Percentiles rank a stretch among this genome's conserved stretches.
These are phyloP conservation scores for Puccinia polysora DNA, from an alignment of 1,284 basidiomycete genomes.

Conservation along the genomic window DNA sequence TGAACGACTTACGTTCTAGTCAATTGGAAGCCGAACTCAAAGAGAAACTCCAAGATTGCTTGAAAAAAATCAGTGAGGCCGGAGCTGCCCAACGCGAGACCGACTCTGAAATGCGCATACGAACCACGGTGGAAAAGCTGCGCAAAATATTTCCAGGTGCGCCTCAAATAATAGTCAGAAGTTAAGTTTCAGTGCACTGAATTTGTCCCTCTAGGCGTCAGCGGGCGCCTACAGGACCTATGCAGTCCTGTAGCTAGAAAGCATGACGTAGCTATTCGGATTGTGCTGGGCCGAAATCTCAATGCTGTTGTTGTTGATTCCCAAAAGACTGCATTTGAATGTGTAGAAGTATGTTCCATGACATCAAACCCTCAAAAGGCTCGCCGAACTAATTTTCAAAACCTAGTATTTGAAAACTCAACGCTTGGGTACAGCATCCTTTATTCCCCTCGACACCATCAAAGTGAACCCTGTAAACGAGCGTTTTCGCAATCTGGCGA, in stretches of 20 bases:
- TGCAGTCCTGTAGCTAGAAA: slow-evolving; percentile 89
- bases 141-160: slow-evolving; percentile 77
- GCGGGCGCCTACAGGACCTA: slow-evolving; percentile 80
- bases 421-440: slow-evolving; percentile 88
- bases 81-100: slow-evolving; percentile 78
- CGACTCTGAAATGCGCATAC: slow-evolving; percentile 75
- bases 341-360: slow-evolving; percentile 69
- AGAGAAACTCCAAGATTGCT: slow-evolving; percentile 77
- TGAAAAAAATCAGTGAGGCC: slow-evolving; percentile 79
- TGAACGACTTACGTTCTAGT: slow-evolving; percentile 55
- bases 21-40: slow-evolving; percentile 82
- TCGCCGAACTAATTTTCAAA: not conserved
- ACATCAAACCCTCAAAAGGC: not conserved
- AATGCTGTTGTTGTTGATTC: slow-evolving; percentile 94
- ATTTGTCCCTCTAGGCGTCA: slow-evolving; percentile 51
- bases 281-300: slow-evolving; percentile 89
- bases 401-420: slow-evolving; percentile 86
- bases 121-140: slow-evolving; percentile 75
- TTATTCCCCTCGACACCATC: slow-evolving; percentile 94
- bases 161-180: not conserved
- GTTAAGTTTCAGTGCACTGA: slow-evolving; percentile 10
- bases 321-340: slow-evolving; percentile 93
- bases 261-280: slow-evolving; percentile 87
- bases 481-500: slow-evolving; percentile 83
- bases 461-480: slow-evolving; percentile 90